Evolutionary conservation across 192 early-diverging fungal species (phyloP), one percentile per base, ranked within the genome.

Genomic region (Pilaira anomala): DNA sequence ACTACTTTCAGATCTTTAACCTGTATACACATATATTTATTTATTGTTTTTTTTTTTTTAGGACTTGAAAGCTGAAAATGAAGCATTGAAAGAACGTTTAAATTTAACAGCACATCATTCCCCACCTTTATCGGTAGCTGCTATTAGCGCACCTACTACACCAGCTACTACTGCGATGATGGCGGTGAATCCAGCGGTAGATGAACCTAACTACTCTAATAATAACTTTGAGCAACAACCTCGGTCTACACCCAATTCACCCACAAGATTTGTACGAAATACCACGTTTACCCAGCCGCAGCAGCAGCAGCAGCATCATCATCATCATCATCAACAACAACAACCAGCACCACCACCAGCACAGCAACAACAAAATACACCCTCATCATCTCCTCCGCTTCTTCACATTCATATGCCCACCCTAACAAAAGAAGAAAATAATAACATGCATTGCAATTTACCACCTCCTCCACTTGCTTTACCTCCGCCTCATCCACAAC

Each of bases 181-280:
- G 6, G 4, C 33, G 33, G 33, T 4, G 33, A 36, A 9, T 5
- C 33, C 33, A 36, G 33, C 33, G 33, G 33, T 36, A 36, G 33
- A 36, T 36, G 33, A 36, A 36, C 11, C 33, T 9, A n/a, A n/a
- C n/a, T 36, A 9, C 33, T 36, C 33, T 36, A 36, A 36, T 36
- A 36, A 36, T 36, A 36, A 36, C 33, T 36, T 36, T 36, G 7
- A 36, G 11, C 30, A 29, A 18, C 25, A 19, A 44, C 36, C 50
- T 54, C 51, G 51, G 18, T 64, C 63, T 19, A 50, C 63, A 26
- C 63, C 63, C 14, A 64, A 64, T 28, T 64, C 63, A 54, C 63
- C 63, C 11, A 64, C 40, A 24, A 22, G 51, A 19, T 36, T 55
- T 55, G 53, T 55, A 13, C 39, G 25, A 6, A 40, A 44, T 16